Base-by-base conservation (phyloP, 805 yeast species). In the Tetrapisispora arboricola region DNA sequence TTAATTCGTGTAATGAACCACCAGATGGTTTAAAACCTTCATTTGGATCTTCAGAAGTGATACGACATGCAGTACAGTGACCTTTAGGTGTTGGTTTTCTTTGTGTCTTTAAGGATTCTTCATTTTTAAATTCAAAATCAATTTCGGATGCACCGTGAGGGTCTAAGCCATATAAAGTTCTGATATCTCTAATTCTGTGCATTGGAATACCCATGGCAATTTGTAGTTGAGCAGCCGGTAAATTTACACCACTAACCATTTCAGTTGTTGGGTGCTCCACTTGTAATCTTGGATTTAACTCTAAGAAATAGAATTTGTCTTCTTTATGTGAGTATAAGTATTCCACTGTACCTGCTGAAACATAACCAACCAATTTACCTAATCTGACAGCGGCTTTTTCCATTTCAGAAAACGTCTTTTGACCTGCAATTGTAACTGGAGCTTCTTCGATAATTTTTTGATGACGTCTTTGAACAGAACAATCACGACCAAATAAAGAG, bases 261-360 rank as follows among this genome's bases (percentile, higher is more conserved):
- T 92, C 99, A 31, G 98, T 92, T 34, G 98, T 92, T 57, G 99
- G 99, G 73, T 92, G 99, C 74, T 92, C 99, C 45, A 92, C 99
- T 72, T 92, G 99, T 64, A 92, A 74, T 73, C 99, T 84, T 57
- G 99, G 98, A 64, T 92, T 92, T 63, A 92, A 75, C 69, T 92
- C 99, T 62, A 92, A 73, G 66, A 92, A 92, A 73, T 88, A 92
- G 63, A 90, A 92, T 62, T 88, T 86, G 65, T 90, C 88, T 46
- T 92, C 96, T 43, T 84, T 76, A 62, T 87, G 92, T 21, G 96
- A 86, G 63, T 92, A 92, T 54, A 92, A 73, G 67, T 92, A 92
- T 67, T 92, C 99, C 42, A 92, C 97, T 35, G 99, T 92, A 75
- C 99, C 99, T 21, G 99, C 97, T 47, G 96, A 85, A 26, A 92